Percentiles rank a stretch among this genome's conserved stretches.
Conservation (phyloP, 2,329 filamentous ascomycete species). For the Colletotrichum lindemuthianum region DNA sequence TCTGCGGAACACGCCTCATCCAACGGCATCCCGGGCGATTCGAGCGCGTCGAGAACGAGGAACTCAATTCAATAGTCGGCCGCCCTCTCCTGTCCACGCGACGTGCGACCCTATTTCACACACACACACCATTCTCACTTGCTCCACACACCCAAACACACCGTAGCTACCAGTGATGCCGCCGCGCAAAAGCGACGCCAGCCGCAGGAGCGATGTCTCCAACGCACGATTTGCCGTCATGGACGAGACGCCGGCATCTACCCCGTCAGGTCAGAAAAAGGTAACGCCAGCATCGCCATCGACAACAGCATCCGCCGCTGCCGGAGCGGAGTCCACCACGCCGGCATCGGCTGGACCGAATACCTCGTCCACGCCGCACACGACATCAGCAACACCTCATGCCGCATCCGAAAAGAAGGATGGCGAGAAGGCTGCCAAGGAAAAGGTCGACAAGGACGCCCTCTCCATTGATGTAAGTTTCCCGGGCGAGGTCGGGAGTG, state of each 20-base stretch:
- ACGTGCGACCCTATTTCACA: neutral
- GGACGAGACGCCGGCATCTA: slow-evolving; percentile 49
- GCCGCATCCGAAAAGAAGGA: slow-evolving; percentile 37
- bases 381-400: slow-evolving; percentile 4
- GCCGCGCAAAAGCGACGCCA: slow-evolving; percentile 63
- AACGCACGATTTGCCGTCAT: slow-evolving; percentile 55
- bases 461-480: slow-evolving; percentile 63
- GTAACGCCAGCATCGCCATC: slow-evolving; percentile 29
- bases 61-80: too few relatives aligned
- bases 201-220: slow-evolving; percentile 57
- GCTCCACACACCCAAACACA: neutral
- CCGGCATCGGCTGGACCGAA: slow-evolving; percentile 25
- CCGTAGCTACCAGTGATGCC: slow-evolving; percentile 53
- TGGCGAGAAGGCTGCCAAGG: slow-evolving; percentile 41
- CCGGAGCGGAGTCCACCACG: too few relatives aligned
- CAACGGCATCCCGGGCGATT: too few relatives aligned
- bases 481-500: neutral
- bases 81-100: too few relatives aligned
- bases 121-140: slow-evolving; percentile 5
- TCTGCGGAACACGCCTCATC: too few relatives aligned
- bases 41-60: too few relatives aligned
- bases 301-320: slow-evolving; percentile 27
- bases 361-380: slow-evolving; percentile 18
- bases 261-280: slow-evolving; percentile 18
- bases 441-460: slow-evolving; percentile 49